These are phyloP conservation scores for Pleurozium schreberi DNA, from an alignment of 225 moss, liverwort and hornwort genomes.

Conservation along the genomic window DNA sequence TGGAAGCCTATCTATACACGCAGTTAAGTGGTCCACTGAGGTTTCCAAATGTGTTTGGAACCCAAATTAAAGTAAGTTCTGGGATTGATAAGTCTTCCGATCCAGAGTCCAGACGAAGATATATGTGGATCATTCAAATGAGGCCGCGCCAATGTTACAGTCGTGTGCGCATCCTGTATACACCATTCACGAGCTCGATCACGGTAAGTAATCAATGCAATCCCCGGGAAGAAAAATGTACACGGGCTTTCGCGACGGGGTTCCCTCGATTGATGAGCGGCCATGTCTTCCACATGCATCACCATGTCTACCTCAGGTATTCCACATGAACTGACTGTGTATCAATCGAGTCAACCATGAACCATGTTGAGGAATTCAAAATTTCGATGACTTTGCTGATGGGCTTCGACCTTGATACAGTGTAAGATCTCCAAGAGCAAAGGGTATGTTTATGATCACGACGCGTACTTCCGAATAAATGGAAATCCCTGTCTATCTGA, in stretches of 20 bases:
- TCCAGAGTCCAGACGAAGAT: too few species aligned
- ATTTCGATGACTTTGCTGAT: too few species aligned
- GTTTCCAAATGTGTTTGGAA: not conserved
- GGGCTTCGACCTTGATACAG: not conserved
- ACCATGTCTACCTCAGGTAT: not conserved
- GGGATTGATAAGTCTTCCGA: not conserved
- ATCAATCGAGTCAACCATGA: not conserved
- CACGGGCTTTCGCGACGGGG: too few species aligned
- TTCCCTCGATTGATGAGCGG: not conserved
- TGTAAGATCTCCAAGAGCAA: not conserved
- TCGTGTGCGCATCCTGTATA: not conserved
- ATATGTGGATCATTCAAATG: not conserved
- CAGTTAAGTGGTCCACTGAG: not conserved
- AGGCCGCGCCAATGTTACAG: not conserved
- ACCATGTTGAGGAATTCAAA: not conserved
- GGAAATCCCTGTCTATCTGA: not conserved
- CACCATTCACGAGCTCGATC: not conserved
- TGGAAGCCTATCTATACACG: not conserved
- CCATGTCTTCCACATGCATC: not conserved
- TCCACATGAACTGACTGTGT: not conserved
- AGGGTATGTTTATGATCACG: not conserved
- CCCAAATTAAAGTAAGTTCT: too few species aligned
- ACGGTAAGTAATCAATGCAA: not conserved
- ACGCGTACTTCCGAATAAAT: not conserved
- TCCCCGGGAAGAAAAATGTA: not conserved